Base-by-base conservation (phyloP, 2,329 filamentous ascomycete genomes). In the Pseudogymnoascus pannorum region DNA sequence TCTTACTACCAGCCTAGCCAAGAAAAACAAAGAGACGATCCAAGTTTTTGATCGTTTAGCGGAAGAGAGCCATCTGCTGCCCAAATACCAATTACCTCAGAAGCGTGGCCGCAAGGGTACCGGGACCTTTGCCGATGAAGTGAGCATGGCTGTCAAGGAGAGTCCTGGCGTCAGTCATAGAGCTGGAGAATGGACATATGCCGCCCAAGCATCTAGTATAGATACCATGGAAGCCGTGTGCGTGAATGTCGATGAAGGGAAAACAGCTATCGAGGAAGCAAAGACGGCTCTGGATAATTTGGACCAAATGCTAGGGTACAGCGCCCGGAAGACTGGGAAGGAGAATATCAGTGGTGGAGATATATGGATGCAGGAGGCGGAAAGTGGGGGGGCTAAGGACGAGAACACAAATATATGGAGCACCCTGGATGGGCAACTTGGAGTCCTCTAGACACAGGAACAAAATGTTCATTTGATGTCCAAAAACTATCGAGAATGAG, bases 51-150 rank as follows among this genome's bases (percentile, higher is more conserved):
- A 79, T 57, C 81, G 79, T 61, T 74, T 87, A 2, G 77, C 79
- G 9, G 81, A 87, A 57, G 84, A 87, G 68, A 87, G 85, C 67
- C 83, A 85, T 64, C 73, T 88, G 14, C 76, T 88, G 11, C 79
- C 79, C 1, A 73, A 75, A 7, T 77, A 85, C 64, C 78, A 81
- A 0, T 72, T 77, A 66, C 75, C 77, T 2, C 71, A 68, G 18
- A 68, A 70, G 2, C 62, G 63, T 5, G 22, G 57, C 18, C 62
- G 57, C 9, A 62, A 66, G 40, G 58, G 63, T 5, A 68, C 64
- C 16, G 63, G 65, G 5, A 72, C 74, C 20, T 72, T 73, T n/a
- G 76, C 76, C 42, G 75, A 81, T 58, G 75, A 74, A n/a, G 75
- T 78, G n/a, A 76, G 75, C 35, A 66, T 78, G 24, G 71, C 71